Evolutionary conservation across 1,284 basidiomycete genomes (phyloP), one percentile per base, ranked within the genome.

Genomic region (Austropuccinia psidii): DNA sequence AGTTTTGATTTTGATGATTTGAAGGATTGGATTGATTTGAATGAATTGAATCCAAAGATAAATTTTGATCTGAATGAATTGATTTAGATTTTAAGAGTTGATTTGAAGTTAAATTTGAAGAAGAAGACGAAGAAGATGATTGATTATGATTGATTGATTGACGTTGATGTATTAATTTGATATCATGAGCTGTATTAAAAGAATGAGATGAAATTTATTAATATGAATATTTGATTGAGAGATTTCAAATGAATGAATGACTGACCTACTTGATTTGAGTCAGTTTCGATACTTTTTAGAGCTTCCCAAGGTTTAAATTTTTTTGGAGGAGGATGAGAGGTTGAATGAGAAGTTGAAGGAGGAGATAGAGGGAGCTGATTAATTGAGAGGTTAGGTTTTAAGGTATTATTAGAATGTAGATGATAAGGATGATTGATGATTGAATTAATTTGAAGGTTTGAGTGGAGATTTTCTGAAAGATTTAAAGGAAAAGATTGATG

Each of bases 211-310:
- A 39, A 15, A 33, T 49, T 21, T 17, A 15, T 21, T 19, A 39
- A n/a, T 29, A 37, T 21, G 39, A 6, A 50, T 17, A 31, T 13
- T 21, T 43, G 35, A n/a, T 57, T 33, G 8, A 57, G 33, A 68
- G 9, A 49, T 15, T 37, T 39, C 27, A 39, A 11, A 41, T 0
- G 21, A 39, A 37, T 31, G 24, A 24, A 27, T 21, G n/a, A 68
- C 66, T 31, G 27, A 70, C 57, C 58, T 4, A 62, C 69, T 43
- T 73, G 58, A 54, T 57, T 5, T 35, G 58, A 54, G 33, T 70
- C 69, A 5, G 69, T 73, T 62, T 73, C 58, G 15, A 73, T 61
- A 27, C 58, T 58, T 61, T 73, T 73, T 35, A 73, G 69, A n/a
- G 69, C 58, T 27, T 61, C 69, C 69, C 69, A 73, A 1, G 69